Evolutionary conservation across 345 rosid species (phyloP).

Genomic region (Populus tremula): DNA sequence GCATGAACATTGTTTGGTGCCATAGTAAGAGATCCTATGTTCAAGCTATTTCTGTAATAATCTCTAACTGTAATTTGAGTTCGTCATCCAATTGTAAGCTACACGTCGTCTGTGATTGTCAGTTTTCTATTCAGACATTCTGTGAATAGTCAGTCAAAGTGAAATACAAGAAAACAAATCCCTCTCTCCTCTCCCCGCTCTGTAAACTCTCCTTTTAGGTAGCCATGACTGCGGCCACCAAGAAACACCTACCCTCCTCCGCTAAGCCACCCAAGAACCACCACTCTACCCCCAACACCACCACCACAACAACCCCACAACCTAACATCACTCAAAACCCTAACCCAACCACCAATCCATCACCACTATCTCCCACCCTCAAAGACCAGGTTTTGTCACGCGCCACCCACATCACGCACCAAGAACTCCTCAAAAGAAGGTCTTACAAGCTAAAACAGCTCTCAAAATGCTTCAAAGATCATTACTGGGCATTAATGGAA

Average conservation of each 20-base stretch:
- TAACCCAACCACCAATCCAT: slow-evolving; percentile 1
- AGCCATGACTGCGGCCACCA: slow-evolving; percentile 37
- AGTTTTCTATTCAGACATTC: too few relatives aligned
- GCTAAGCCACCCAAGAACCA: slow-evolving; percentile 23
- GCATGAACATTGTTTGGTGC: too few relatives aligned
- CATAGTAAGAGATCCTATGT: too few relatives aligned
- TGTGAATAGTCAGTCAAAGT: neutral
- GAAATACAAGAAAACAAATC: neutral
- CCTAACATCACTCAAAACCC: slow-evolving; percentile 9
- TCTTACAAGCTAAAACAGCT: slow-evolving; percentile 59
- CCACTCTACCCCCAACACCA: slow-evolving; percentile 30
- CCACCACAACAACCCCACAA: neutral
- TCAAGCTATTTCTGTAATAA: too few relatives aligned
- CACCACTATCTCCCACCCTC: slow-evolving; percentile 27
- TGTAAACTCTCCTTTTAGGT: slow-evolving; percentile 21
- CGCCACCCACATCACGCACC: slow-evolving; percentile 63
- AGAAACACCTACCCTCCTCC: slow-evolving; percentile 29
- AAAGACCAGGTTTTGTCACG: slow-evolving; percentile 48
- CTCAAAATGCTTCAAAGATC: slow-evolving; percentile 53
- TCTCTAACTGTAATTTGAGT: too few relatives aligned
- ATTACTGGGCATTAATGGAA: slow-evolving; percentile 75
- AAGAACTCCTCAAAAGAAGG: slow-evolving; percentile 72
- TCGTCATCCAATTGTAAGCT: neutral
- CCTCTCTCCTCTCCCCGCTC: neutral
- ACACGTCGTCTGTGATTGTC: neutral